Percentiles rank a stretch among this genome's conserved stretches.
phyloP scores from a whole-genome alignment of 2,329 filamentous ascomycete genomes.

The Fusarium compactum region DNA sequence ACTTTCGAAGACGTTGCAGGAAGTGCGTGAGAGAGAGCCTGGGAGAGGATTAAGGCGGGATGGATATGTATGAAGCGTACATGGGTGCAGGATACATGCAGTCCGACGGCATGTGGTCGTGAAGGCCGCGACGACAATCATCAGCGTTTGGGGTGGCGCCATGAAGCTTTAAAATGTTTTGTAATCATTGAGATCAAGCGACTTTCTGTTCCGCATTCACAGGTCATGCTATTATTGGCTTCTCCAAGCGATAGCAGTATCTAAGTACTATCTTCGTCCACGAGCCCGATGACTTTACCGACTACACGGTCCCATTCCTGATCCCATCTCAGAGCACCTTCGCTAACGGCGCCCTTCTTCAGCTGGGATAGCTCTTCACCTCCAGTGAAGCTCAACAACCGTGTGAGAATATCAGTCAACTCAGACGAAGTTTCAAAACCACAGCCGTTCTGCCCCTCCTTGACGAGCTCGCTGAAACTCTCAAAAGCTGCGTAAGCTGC shows the following conservation, averaged over 20 bases:
- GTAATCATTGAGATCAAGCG: conserved; percentile 18
- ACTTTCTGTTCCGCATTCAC: conserved; percentile 2
- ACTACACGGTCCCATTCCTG: conserved; percentile 92
- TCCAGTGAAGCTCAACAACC: conserved; percentile 69
- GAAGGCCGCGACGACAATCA: conserved; percentile 14
- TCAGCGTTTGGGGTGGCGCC: conserved; percentile 40
- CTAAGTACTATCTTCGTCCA: conserved; percentile 34
- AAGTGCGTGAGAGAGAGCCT: conserved; percentile 84
- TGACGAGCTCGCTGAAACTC: conserved; percentile 91
- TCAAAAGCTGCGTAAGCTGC: conserved; percentile 87
- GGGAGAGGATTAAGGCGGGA: conserved; percentile 70
- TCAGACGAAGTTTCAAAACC: conserved; percentile 82
- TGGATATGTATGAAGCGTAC: not conserved
- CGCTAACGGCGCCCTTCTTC: conserved; percentile 76
- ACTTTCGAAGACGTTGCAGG: conserved; percentile 83
- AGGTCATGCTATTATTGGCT: not conserved
- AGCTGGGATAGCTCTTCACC: conserved; percentile 68
- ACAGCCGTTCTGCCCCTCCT: conserved; percentile 84
- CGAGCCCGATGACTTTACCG: conserved; percentile 73
- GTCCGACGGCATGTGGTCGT: conserved; percentile 28
- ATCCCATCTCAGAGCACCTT: conserved; percentile 86
- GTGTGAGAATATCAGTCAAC: conserved; percentile 71
- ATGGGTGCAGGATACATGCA: conserved; percentile 3
- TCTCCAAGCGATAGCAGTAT: not conserved
- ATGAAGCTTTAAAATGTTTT: conserved; percentile 36